Evolutionary conservation across 345 rosid genomes (phyloP).

Genomic region (Firmiana major): DNA sequence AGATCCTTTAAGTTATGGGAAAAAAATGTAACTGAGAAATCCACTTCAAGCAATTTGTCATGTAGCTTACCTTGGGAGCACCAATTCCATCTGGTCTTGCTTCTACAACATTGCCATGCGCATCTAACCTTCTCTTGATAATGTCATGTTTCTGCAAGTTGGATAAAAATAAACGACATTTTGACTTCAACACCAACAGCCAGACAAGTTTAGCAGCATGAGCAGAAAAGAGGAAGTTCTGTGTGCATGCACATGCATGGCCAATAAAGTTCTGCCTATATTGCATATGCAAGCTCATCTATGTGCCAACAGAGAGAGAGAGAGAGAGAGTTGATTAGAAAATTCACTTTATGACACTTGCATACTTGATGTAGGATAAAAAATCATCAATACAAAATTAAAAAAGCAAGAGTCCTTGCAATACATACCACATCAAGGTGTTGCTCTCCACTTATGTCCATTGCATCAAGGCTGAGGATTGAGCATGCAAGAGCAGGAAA

Average conservation of each 20-base stretch:
- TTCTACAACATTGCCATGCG: conserved; percentile 74
- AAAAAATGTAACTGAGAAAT: not conserved
- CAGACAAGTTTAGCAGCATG: not conserved
- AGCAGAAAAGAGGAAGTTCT: not conserved
- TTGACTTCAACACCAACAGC: not conserved
- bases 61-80: conserved; percentile 66
- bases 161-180: not conserved
- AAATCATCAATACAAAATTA: not conserved
- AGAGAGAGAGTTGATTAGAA: not conserved
- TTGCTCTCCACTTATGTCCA: conserved; percentile 96
- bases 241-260: not conserved
- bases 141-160: conserved; percentile 83
- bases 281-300: not conserved
- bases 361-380: not conserved
- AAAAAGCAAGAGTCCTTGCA: not conserved
- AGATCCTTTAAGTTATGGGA: not conserved
- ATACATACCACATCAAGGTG: conserved; percentile 91
- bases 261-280: not conserved
- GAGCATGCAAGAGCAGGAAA: conserved; percentile 95
- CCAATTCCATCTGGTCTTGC: conserved; percentile 86
- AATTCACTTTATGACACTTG: not conserved
- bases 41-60: not conserved
- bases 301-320: not conserved
- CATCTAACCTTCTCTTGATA: conserved; percentile 73
- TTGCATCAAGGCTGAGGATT: conserved; percentile 88